A percentile compares a stretch with the other conserved stretches of the same genome.
These are phyloP conservation scores for Fallopia convolvulus DNA, from an alignment of 148 eudicot genomes.

Conservation along the genomic window DNA sequence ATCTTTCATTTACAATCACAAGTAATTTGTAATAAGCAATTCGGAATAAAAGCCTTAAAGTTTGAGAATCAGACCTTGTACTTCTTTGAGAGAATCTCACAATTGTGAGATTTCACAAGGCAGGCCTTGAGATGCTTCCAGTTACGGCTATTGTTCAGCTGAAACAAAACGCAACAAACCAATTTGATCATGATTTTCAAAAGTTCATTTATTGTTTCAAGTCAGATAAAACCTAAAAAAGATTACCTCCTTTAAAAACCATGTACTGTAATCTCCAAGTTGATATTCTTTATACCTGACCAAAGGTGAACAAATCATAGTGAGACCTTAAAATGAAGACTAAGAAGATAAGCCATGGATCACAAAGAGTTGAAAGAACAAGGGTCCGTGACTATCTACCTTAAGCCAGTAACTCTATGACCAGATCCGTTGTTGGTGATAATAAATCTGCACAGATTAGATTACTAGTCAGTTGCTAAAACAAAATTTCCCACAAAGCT, in stretches of 20 bases:
- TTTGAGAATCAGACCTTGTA: constrained; percentile 53
- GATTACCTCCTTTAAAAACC: constrained; percentile 72
- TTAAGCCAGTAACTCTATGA: constrained; percentile 59
- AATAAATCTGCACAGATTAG: constrained; percentile 52
- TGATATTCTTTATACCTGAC: constrained; percentile 80
- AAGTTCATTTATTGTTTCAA: neutral
- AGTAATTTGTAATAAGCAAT: too few relatives aligned
- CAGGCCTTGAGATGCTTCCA: constrained; percentile 80
- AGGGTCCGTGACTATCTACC: constrained; percentile 27
- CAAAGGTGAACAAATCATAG: constrained; percentile 3
- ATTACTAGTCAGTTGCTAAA: neutral
- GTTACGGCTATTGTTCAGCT: constrained; percentile 71
- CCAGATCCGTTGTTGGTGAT: constrained; percentile 87
- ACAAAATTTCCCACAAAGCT: neutral
- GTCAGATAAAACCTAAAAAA: neutral
- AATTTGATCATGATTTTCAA: neutral
- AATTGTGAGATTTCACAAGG: constrained; percentile 74
- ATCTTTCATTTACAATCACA: too few relatives aligned
- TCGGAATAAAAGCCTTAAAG: too few relatives aligned
- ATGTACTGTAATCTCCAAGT: constrained; percentile 70
- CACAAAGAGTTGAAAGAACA: neutral
- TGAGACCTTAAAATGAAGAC: neutral
- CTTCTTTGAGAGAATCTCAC: constrained; percentile 50
- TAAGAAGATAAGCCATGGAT: neutral
- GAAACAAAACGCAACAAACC: constrained; percentile 14